A percentile compares a stretch with the other conserved stretches of the same genome.
Conservation (phyloP, 345 rosid genomes). For the Litchi chinensis region DNA sequence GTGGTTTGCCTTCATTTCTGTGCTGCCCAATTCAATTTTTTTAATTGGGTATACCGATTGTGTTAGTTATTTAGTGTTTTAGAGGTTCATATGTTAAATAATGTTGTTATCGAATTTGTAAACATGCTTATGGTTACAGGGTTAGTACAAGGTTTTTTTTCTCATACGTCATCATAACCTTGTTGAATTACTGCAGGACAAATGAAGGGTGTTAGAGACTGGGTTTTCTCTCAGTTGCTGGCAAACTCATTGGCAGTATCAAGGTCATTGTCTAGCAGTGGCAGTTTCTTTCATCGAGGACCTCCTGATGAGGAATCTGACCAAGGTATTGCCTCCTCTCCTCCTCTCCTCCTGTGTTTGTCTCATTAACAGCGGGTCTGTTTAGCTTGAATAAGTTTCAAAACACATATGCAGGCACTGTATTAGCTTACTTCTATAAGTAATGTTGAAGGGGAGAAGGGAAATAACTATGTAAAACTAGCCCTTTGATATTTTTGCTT, state of each 20-base stretch:
- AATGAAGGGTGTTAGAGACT: conserved; percentile 85
- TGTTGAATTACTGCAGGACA: conserved; percentile 22
- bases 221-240: conserved; percentile 61
- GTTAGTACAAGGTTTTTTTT: neutral
- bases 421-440: neutral
- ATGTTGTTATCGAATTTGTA: neutral
- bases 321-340: conserved; percentile 40
- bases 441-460: neutral
- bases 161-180: neutral
- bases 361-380: neutral
- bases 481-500: neutral
- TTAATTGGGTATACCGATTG: neutral
- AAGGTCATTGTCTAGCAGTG: conserved; percentile 55
- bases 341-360: conserved; percentile 8
- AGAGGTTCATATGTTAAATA: neutral
- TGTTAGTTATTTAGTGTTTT: neutral
- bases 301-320: conserved; percentile 37
- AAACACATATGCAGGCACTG: neutral
- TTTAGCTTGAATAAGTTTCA: neutral
- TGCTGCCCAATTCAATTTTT: too few species aligned
- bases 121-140: neutral
- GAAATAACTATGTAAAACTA: neutral
- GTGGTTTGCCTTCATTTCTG: neutral
- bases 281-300: conserved; percentile 41
- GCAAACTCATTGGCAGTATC: conserved; percentile 65